phyloP scores from a whole-genome alignment of 768 basidiomycete species.

The Leucocoprinus sp. region DNA sequence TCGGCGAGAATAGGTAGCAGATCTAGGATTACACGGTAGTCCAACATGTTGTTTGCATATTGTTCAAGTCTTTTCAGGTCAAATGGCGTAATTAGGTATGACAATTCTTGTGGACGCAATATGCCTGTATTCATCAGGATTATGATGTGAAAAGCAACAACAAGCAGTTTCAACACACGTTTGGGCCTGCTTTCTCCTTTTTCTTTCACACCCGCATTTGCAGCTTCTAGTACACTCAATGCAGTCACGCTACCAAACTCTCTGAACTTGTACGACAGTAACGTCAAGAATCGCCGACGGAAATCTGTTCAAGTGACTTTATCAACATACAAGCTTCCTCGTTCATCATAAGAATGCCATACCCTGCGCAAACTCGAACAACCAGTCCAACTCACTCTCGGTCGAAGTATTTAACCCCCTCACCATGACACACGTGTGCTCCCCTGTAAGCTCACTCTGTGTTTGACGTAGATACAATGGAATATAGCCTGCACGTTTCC shows the following conservation, averaged over 20 bases:
- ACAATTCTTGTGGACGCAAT: conserved; percentile 33
- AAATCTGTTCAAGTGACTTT: conserved; percentile 60
- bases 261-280: conserved; percentile 90
- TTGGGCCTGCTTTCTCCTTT: conserved; percentile 33
- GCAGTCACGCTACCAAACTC: conserved; percentile 87
- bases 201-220: conserved; percentile 47
- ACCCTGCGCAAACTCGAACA: conserved; percentile 86
- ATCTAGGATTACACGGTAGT: conserved; percentile 94
- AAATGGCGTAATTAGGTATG: conserved; percentile 73
- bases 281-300: conserved; percentile 76
- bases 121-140: conserved; percentile 16
- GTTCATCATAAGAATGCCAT: conserved; percentile 12
- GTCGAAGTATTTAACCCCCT: conserved; percentile 67
- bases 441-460: conserved; percentile 90
- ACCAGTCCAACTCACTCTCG: conserved; percentile 66
- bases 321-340: neutral
- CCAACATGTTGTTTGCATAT: conserved; percentile 92
- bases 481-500: conserved; percentile 89
- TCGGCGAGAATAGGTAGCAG: conserved; percentile 73
- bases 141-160: neutral
- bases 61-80: conserved; percentile 94
- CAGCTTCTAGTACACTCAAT: conserved; percentile 83
- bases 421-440: conserved; percentile 95
- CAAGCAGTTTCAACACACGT: neutral
- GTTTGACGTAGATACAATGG: conserved; percentile 94